Percentiles rank a stretch among this genome's conserved stretches.
Conservation (phyloP, 331 rosid genomes). For the Prunus yedoensis region DNA sequence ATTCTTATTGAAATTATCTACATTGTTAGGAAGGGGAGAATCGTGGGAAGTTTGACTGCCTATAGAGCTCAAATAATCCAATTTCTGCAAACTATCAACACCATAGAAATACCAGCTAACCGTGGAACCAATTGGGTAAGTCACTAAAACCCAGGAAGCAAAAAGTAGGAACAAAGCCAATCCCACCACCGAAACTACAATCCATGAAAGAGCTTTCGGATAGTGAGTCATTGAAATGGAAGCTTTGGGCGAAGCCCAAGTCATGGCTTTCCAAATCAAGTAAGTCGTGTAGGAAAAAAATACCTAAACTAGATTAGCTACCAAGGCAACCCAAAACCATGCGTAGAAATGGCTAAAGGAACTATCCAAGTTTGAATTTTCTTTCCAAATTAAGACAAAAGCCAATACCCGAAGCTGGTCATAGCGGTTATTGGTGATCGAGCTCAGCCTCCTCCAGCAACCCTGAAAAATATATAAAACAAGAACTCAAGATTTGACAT, state of each 20-base stretch:
- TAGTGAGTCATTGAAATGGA: slow-evolving; percentile 51
- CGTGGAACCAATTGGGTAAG: slow-evolving; percentile 58
- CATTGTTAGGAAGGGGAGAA: slow-evolving; percentile 23
- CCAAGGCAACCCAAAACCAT: neutral
- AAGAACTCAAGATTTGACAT: neutral
- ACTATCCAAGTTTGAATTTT: slow-evolving; percentile 12
- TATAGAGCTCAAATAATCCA: slow-evolving; percentile 32
- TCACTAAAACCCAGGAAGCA: slow-evolving; percentile 70
- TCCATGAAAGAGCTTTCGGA: slow-evolving; percentile 67
- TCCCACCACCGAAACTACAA: slow-evolving; percentile 62
- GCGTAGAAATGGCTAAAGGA: neutral
- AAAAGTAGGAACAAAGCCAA: slow-evolving; percentile 59
- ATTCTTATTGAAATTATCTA: slow-evolving; percentile 38
- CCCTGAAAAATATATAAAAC: slow-evolving; percentile 20
- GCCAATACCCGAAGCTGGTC: neutral
- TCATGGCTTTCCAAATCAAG: slow-evolving; percentile 54
- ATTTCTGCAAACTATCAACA: slow-evolving; percentile 42
- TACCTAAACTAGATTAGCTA: slow-evolving; percentile 9
- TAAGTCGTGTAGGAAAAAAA: slow-evolving; percentile 26
- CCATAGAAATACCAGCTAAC: slow-evolving; percentile 65
- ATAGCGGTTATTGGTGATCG: slow-evolving; percentile 1
- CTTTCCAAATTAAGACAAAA: slow-evolving; percentile 6
- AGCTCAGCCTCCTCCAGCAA: slow-evolving; percentile 11
- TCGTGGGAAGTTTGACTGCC: slow-evolving; percentile 29
- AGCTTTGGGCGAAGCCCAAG: slow-evolving; percentile 58